Conservation (phyloP, 2,329 filamentous ascomycete species). For the Claviceps pazoutovae region DNA sequence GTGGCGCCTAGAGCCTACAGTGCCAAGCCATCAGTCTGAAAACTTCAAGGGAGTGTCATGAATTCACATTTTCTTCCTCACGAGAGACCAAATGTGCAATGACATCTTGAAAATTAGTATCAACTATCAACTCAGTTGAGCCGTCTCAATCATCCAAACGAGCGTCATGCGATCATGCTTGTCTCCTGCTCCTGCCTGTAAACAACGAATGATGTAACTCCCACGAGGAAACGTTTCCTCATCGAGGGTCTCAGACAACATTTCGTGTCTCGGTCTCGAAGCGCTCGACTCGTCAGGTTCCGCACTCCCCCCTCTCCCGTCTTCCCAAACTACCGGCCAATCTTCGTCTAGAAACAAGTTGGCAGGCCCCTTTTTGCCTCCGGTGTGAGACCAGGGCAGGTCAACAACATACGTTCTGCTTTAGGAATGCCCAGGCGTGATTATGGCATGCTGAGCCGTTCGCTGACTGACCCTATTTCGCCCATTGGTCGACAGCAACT, state of each 20-base stretch:
- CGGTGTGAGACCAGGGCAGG: not conserved
- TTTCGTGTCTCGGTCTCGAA: not conserved
- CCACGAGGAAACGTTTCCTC: conserved; percentile 1
- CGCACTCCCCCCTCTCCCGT: not conserved
- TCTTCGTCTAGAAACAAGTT: not conserved
- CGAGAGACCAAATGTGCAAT: not conserved
- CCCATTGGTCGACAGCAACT: not conserved
- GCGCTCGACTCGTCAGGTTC: conserved; percentile 1
- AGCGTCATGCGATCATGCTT: not conserved
- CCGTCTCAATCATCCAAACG: not conserved
- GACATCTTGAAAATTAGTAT: not conserved
- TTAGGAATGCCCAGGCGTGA: not conserved
- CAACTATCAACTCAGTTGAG: not conserved
- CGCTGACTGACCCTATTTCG: not conserved
- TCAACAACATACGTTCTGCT: not conserved
- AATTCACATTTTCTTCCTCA: not conserved
- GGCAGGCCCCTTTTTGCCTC: not conserved
- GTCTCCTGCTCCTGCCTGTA: not conserved
- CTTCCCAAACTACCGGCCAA: not conserved
- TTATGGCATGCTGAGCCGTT: not conserved
- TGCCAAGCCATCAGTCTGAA: not conserved
- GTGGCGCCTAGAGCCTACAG: not conserved
- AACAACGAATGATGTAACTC: not conserved
- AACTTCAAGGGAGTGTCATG: not conserved
- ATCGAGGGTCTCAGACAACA: not conserved